Evolutionary conservation across 805 yeast genomes (phyloP).

Genomic region (Lipomyces mesembrius): DNA sequence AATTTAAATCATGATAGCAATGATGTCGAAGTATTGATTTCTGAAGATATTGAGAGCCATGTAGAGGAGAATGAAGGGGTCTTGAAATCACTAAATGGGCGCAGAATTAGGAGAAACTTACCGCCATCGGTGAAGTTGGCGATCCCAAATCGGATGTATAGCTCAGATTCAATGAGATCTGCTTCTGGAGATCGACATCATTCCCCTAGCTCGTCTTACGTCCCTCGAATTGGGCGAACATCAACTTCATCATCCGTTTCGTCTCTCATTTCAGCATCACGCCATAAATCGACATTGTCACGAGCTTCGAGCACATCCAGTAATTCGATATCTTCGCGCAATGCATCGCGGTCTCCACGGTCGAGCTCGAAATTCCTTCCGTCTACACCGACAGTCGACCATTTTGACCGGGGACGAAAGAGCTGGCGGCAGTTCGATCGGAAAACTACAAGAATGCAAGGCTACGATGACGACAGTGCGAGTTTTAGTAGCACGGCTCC

Average conservation of each 20-base stretch:
- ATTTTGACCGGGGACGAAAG: slow-evolving; percentile 9
- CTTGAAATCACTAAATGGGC: neutral
- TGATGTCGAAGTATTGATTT: neutral
- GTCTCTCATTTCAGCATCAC: slow-evolving; percentile 24
- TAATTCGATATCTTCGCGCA: slow-evolving; percentile 29
- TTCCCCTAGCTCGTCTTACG: slow-evolving; percentile 21
- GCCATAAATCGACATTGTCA: slow-evolving; percentile 21
- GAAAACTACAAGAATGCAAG: neutral
- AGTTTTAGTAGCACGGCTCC: slow-evolving; percentile 7
- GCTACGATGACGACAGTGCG: slow-evolving; percentile 11
- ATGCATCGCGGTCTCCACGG: slow-evolving; percentile 30
- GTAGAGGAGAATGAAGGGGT: neutral
- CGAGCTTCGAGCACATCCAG: slow-evolving; percentile 36
- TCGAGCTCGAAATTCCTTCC: slow-evolving; percentile 19
- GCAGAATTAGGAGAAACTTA: neutral
- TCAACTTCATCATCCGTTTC: slow-evolving; percentile 39
- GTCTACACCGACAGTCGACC: slow-evolving; percentile 20
- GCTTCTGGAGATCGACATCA: slow-evolving; percentile 29
- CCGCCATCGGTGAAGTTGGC: neutral
- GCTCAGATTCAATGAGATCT: slow-evolving; percentile 27
- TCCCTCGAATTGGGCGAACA: slow-evolving; percentile 27
- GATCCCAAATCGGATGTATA: slow-evolving; percentile 13
- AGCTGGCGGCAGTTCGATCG: neutral
- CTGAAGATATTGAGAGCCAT: neutral
- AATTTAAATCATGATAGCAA: neutral